Base-by-base conservation (phyloP, 306 rosid species). In the Mucuna pruriens region DNA sequence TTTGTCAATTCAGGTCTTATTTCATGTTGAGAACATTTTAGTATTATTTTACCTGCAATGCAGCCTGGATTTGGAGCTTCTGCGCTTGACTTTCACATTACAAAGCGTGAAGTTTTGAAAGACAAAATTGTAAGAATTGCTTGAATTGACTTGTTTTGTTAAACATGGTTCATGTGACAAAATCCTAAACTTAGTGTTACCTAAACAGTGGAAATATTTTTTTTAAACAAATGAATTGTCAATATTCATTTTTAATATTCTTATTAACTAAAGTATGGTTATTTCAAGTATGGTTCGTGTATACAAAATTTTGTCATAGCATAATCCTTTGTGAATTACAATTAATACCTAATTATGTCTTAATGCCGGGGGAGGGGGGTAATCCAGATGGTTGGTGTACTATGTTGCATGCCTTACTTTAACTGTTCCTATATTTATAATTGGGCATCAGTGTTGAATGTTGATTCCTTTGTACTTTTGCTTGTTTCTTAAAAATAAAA, bases 61-160 rank as follows among this genome's bases (percentile, higher is more conserved):
- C 90, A 93, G 99, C 91, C 98, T 42, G 99, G 99, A 75, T 96
- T 86, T 85, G 94, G 94, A 77, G 87, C 89, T 23, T 86, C 66
- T 40, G 45, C 84, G n/a, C 44, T 79, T 72, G 99, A 93, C 87
- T 90, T 96, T 76, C 90, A 87, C 71, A 84, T 96, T 75, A 71
- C 90, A 19, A 94, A 90, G 90, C 74, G 64, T 46, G 68, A 79
- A 2, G 44, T 20, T 85, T 83, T 77, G 8, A 76, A 68, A 20
- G 97, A 88, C 25, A 88, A 84, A 86, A 84, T 92, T 86, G 99
- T 96, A 94, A 93, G 99, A 74, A 79, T 78, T 79, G 83, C 76
- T 71, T 46, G 66, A 68, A 33, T 75, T 71, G 55, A 65, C 29
- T 61, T 80, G 51, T 51, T 77, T 73, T 75, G 63, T 76, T 42